phyloP scores from a whole-genome alignment of 108 stramenopile species.

The Epithemia pelagica region DNA sequence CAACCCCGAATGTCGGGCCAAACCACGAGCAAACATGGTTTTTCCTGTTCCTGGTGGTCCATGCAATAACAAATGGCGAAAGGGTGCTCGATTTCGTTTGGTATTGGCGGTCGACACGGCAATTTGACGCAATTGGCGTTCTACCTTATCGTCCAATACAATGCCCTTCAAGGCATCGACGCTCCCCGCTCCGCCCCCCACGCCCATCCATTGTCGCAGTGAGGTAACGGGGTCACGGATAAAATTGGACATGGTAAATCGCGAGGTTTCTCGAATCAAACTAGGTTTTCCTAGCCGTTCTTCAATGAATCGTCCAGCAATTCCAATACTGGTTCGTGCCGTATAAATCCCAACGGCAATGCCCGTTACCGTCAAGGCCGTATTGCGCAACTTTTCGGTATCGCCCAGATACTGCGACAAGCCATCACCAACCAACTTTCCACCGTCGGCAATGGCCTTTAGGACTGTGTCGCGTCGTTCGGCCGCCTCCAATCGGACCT shows the following conservation, averaged over 20 bases:
- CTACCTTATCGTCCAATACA: constrained; percentile 81
- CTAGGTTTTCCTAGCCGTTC: constrained; percentile 92
- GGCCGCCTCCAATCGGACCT: constrained; percentile 74
- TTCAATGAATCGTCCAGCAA: constrained; percentile 92
- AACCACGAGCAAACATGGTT: constrained; percentile 96
- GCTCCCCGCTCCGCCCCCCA: constrained; percentile 35
- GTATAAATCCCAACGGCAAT: constrained; percentile 92
- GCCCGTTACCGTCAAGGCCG: constrained; percentile 85
- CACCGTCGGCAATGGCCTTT: constrained; percentile 87
- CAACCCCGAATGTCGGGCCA: constrained; percentile 93
- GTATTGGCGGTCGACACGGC: constrained; percentile 94
- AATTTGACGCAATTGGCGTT: constrained; percentile 84
- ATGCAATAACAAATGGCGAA: constrained; percentile 96
- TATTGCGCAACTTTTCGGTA: constrained; percentile 87
- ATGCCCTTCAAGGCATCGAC: constrained; percentile 92
- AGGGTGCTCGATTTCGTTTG: constrained; percentile 97
- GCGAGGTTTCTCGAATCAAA: constrained; percentile 94
- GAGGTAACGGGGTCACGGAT: constrained; percentile 45
- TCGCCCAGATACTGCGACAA: constrained; percentile 77
- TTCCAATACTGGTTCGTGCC: constrained; percentile 82
- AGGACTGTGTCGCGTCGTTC: constrained; percentile 90
- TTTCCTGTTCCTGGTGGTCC: constrained; percentile 99
- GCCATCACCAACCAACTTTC: constrained; percentile 83
- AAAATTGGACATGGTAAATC: constrained; percentile 60
- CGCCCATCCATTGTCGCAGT: constrained; percentile 53